Conservation (phyloP, 306 rosid genomes). For the Trifolium fragiferum region DNA sequence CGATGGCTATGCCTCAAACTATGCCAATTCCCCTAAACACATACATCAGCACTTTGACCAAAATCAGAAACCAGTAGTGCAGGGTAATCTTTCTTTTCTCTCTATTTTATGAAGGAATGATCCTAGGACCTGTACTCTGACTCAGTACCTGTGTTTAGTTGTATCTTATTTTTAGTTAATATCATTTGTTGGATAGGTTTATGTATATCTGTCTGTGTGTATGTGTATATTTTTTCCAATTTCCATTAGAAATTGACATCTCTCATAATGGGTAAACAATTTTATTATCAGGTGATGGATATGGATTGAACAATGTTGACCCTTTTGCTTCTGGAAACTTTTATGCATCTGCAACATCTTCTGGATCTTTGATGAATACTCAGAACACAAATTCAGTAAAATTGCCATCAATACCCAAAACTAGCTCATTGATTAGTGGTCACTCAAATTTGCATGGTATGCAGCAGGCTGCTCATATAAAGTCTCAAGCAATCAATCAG, state of each 20-base stretch:
- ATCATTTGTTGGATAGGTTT: constrained; percentile 10
- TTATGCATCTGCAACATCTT: constrained; percentile 63
- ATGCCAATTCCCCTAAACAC: constrained; percentile 71
- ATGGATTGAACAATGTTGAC: constrained; percentile 68
- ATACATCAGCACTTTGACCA: constrained; percentile 73
- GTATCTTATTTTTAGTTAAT: constrained; percentile 28
- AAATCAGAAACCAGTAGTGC: constrained; percentile 63
- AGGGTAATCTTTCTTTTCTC: constrained; percentile 58
- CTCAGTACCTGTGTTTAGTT: not conserved
- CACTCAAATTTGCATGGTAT: constrained; percentile 69
- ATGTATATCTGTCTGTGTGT: constrained; percentile 18
- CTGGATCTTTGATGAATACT: constrained; percentile 76
- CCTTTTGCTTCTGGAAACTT: constrained; percentile 75
- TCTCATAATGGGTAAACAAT: constrained; percentile 38
- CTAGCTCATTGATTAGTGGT: constrained; percentile 60
- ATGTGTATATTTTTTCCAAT: constrained; percentile 20
- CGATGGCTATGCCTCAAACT: constrained; percentile 65
- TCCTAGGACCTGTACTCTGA: constrained; percentile 9
- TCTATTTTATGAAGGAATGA: constrained; percentile 4
- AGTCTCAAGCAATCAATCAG: constrained; percentile 67
- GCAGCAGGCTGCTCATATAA: constrained; percentile 69
- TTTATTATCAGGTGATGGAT: constrained; percentile 79
- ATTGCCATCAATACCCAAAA: constrained; percentile 64
- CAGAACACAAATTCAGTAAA: constrained; percentile 70
- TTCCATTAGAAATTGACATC: constrained; percentile 37